Conservation (phyloP, 768 basidiomycete species). For the Boletus subcaerulescens region DNA sequence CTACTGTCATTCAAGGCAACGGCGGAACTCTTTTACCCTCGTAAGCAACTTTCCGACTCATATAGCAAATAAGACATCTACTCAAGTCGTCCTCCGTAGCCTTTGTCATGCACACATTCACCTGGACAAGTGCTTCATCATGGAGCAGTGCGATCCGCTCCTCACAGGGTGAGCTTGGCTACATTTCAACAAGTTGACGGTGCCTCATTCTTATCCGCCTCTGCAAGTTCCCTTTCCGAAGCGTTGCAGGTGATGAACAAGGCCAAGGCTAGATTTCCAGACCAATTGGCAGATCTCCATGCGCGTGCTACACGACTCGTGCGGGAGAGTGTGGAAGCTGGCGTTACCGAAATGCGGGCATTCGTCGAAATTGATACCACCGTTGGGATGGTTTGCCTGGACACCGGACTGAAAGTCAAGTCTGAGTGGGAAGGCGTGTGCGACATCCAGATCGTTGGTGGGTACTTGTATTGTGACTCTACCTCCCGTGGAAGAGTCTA, state of each 20-base stretch:
- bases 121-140: conserved; percentile 67
- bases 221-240: conserved; percentile 50
- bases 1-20: conserved; percentile 20
- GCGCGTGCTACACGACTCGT: conserved; percentile 52
- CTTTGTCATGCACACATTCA: conserved; percentile 65
- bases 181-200: background rate
- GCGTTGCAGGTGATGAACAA: conserved; percentile 50
- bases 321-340: conserved; percentile 53
- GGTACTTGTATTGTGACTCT: background rate
- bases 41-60: conserved; percentile 14
- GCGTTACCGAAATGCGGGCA: conserved; percentile 67
- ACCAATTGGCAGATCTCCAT: conserved; percentile 44
- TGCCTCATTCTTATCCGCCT: background rate
- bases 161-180: conserved; percentile 45
- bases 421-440: conserved; percentile 45
- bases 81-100: conserved; percentile 17
- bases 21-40: conserved; percentile 33
- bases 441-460: conserved; percentile 58
- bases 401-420: conserved; percentile 48
- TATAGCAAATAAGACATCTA: conserved; percentile 15
- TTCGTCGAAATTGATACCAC: conserved; percentile 62
- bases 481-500: background rate
- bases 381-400: conserved; percentile 53
- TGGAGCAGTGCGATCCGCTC: conserved; percentile 52
- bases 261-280: conserved; percentile 50